Evolutionary conservation across 2,329 filamentous ascomycete genomes (phyloP), one percentile per base, ranked within the genome.

Genomic region (Hymenotorrendiella dingleyae): DNA sequence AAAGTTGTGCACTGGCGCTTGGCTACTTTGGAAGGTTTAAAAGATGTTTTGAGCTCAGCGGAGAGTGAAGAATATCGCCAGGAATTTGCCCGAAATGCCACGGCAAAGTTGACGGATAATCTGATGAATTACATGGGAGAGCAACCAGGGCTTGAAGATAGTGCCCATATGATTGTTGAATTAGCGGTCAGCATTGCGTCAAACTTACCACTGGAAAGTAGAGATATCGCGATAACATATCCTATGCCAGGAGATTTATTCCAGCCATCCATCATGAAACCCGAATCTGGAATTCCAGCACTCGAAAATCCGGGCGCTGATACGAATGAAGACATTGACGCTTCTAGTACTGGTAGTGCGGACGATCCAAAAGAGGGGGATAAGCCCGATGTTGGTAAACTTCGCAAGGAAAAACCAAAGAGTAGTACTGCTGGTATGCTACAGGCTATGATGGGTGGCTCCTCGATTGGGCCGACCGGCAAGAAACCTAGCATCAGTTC

Each of bases 1-100:
- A 94, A 94, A 65, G 80, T 97, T 33, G 82, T 94, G 47, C 87
- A 84, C 60, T 98, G 93, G 93, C 81, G 93, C 46, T 80, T 97
- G 66, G 82, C 91, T 3, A 98, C 93, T 3, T 71, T 97, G 12
- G 93, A 98, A 58, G 93, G 91, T n/a, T 72, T 98, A 14, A 76
- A 82, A 50, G 80, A 84, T 40, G 64, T 76, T 26, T 72, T 97
- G 14, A 73, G 76, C 43, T 79, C 82, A 4, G 69, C 78, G 0
- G 73, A 82, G 42, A 82, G 80, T 33, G 71, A 72, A 10, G 76
- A 84, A 9, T 76, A 89, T 63, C 80, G 82, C 22, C 66, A 74
- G 6, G 71, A 78, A 40, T 78, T 96, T 45, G 86, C 83, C 21
- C 78, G 80, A 42, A 76, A 78, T 56, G 74, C 86, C 11, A 84